Base-by-base conservation (phyloP, 345 rosid species). In the Cardamine resedifolia region DNA sequence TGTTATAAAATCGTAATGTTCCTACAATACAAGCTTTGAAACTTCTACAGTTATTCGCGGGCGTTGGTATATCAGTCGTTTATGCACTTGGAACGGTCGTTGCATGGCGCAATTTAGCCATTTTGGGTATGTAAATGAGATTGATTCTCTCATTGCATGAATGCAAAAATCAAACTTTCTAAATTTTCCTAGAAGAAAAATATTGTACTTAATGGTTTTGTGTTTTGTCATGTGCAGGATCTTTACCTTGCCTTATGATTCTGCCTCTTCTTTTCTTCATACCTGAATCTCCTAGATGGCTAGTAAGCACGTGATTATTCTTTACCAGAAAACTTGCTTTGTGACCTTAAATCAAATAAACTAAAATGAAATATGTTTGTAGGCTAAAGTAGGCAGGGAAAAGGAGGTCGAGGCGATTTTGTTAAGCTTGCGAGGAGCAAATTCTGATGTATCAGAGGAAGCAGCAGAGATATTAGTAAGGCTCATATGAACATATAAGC, bases 221-320 rank as follows among this genome's bases (percentile, higher is more conserved):
- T 30, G 47, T 39, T 72, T 19, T 53, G 47, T 18, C 7, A 5
- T 23, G 44, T 31, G 66, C 45, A 77, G 80, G 77, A 12, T 27
- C 77, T 39, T 5, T 77, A 51, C 77, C 73, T 49, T 65, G 34
- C 4, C 44, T 77, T 6, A 7, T 77, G 34, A 10, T 1, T 50
- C 15, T 77, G n/a, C 80, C 77, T 71, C 80, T 77, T 49, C 77
- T 77, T 66, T 77, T 77, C 51, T 71, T 65, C 73, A 24, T 77
- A 24, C 80, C 77, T 0, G 77, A 77, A 66, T 77, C 80, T 71
- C 80, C 77, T 39, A 58, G 77, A 77, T 77, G 80, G 75, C 80
- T 70, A 27, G 80, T 76, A 70, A 70, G 62, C 31, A 14, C 44
- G 60, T 44, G 1, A 1, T 62, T 38, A 38, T 38, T 23, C 24